A percentile compares a stretch with the other conserved stretches of the same genome.
Conservation (phyloP, 2,329 filamentous ascomycete species). For the Zymoseptoria brevis region DNA sequence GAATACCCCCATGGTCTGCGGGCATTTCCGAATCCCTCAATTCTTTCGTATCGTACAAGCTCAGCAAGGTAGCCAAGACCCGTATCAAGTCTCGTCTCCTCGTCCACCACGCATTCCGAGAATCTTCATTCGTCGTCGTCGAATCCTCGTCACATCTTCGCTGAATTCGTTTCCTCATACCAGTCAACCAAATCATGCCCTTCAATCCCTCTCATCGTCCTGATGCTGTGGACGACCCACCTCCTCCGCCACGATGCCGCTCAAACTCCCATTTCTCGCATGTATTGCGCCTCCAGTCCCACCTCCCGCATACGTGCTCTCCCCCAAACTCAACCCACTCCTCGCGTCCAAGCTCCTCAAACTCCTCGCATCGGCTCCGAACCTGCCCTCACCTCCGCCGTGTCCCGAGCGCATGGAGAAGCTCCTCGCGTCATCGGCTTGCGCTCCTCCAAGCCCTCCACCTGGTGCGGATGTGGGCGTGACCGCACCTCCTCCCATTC, state of each 20-base stretch:
- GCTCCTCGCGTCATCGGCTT: neutral
- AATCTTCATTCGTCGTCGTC: too few relatives aligned
- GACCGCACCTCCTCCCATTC: neutral
- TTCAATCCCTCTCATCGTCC: neutral
- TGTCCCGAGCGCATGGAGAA: neutral
- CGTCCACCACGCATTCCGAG: too few relatives aligned
- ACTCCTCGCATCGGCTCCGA: conserved; percentile 11
- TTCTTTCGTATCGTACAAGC: too few relatives aligned
- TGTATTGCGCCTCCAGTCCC: neutral
- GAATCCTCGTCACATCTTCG: too few relatives aligned
- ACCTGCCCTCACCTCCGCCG: neutral
- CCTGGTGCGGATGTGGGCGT: neutral
- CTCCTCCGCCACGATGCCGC: neutral
- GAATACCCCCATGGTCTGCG: too few relatives aligned
- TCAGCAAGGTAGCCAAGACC: too few relatives aligned
- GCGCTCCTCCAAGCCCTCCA: neutral
- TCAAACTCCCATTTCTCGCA: neutral
- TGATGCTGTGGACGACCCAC: neutral
- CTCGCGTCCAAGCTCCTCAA: conserved; percentile 12
- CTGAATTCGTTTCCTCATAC: too few relatives aligned
- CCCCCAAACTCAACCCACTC: conserved; percentile 12
- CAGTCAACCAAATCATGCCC: neutral
- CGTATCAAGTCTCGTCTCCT: too few relatives aligned
- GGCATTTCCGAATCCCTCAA: too few relatives aligned
- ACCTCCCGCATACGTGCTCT: neutral